Evolutionary conservation across 306 rosid genomes (phyloP).

Genomic region (Quercus robur): DNA sequence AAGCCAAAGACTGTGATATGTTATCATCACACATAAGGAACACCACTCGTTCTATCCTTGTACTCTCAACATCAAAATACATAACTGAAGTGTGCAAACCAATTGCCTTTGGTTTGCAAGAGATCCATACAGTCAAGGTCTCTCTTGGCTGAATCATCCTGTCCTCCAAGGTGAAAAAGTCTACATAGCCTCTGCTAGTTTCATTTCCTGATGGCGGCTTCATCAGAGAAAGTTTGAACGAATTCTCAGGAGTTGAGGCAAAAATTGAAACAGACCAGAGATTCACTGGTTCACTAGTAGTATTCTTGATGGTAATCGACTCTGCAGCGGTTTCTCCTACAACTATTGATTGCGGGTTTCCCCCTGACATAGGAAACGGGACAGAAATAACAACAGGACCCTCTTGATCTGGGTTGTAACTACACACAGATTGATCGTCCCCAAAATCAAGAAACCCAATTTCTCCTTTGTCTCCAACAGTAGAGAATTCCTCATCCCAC

Average conservation of each 20-base stretch:
- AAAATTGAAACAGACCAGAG: conserved; percentile 77
- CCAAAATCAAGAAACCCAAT: conserved; percentile 72
- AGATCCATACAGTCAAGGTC: conserved; percentile 65
- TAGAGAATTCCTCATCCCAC: conserved; percentile 72
- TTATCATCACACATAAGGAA: conserved; percentile 83
- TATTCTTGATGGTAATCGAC: conserved; percentile 56
- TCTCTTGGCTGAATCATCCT: conserved; percentile 80
- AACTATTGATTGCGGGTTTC: conserved; percentile 60
- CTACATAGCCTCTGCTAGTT: conserved; percentile 38
- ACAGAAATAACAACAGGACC: conserved; percentile 55
- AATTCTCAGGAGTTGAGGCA: conserved; percentile 69
- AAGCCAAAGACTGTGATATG: conserved; percentile 64
- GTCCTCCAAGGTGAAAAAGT: conserved; percentile 64
- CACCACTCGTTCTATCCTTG: conserved; percentile 65
- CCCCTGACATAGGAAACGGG: conserved; percentile 65
- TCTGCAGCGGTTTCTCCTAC: conserved; percentile 56
- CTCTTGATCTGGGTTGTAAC: conserved; percentile 45
- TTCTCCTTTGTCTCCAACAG: conserved; percentile 73
- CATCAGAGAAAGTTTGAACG: conserved; percentile 73
- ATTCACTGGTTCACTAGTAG: conserved; percentile 61
- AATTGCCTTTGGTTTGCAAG: conserved; percentile 80
- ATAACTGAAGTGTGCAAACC: conserved; percentile 67
- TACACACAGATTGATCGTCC: conserved; percentile 72
- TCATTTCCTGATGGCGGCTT: conserved; percentile 60
- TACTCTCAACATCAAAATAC: conserved; percentile 72